Percentiles rank a stretch among this genome's conserved stretches.
Evolutionary conservation across 441 rosid genomes (phyloP).

Genomic region (Corymbia citriodora): DNA sequence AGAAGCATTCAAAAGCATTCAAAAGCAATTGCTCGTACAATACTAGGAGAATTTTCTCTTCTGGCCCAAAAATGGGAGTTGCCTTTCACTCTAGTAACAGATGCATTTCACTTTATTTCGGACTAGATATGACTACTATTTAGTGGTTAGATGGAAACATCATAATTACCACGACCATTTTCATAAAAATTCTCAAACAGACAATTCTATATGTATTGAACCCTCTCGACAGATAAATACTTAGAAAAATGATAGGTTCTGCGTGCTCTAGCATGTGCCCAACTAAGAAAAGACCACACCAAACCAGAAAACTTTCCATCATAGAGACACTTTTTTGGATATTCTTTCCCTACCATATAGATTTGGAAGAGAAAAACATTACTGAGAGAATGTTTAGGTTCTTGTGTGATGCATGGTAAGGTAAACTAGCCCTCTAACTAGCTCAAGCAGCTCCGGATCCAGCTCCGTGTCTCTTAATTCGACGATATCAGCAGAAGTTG

Average conservation of each 20-base stretch:
- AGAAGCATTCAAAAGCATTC: constrained; percentile 4
- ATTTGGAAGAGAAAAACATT: not conserved
- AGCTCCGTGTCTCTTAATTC: constrained; percentile 74
- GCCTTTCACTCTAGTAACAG: not conserved
- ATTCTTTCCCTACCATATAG: not conserved
- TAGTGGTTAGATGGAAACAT: too few relatives aligned
- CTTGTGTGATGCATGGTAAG: not conserved
- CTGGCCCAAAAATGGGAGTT: not conserved
- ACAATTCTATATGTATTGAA: too few relatives aligned
- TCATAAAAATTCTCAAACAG: too few relatives aligned
- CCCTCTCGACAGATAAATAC: too few relatives aligned
- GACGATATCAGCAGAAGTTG: constrained; percentile 85
- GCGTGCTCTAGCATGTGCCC: too few relatives aligned
- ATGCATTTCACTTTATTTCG: too few relatives aligned
- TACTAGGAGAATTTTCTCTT: not conserved
- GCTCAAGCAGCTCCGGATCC: constrained; percentile 76
- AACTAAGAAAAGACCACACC: not conserved
- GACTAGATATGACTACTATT: too few relatives aligned
- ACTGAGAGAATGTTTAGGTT: not conserved
- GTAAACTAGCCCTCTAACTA: constrained; percentile 67
- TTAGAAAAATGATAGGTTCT: too few relatives aligned
- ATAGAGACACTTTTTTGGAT: not conserved
- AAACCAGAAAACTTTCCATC: not conserved
- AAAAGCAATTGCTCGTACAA: not conserved
- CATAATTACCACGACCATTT: too few relatives aligned